Percentiles rank a stretch among this genome's conserved stretches.
These are phyloP conservation scores for Mimosa pudica DNA, from an alignment of 306 rosid genomes.

Conservation along the genomic window DNA sequence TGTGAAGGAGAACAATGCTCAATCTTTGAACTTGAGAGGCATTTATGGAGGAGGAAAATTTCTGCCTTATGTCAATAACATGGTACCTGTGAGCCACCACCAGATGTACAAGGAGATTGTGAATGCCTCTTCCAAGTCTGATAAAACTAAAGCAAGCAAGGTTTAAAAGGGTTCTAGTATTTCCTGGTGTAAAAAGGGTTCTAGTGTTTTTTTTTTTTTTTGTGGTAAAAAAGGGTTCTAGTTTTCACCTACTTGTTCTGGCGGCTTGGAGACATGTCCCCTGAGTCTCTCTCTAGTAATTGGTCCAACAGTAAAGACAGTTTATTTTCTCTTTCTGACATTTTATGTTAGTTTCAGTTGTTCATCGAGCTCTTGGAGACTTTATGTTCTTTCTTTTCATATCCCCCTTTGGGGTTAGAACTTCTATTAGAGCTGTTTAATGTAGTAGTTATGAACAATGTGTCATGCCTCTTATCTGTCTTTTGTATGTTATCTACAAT, in stretches of 20 bases:
- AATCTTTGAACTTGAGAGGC: not conserved
- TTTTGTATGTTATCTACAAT: not conserved
- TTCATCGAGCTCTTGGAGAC: not conserved
- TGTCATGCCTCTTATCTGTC: not conserved
- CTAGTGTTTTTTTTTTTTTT: not conserved
- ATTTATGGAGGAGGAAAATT: not conserved
- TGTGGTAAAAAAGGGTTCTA: not conserved
- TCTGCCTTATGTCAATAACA: conserved; percentile 49
- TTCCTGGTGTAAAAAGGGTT: not conserved
- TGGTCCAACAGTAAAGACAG: not conserved
- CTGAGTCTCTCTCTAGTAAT: not conserved
- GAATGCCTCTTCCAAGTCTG: not conserved
- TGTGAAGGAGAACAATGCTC: conserved; percentile 20
- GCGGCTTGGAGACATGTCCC: not conserved
- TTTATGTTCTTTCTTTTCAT: not conserved
- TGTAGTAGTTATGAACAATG: not conserved
- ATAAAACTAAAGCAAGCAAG: not conserved
- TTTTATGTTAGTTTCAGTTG: not conserved
- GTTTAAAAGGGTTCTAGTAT: not conserved
- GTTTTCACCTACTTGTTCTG: not conserved
- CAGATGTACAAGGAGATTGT: not conserved
- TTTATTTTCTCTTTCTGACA: not conserved
- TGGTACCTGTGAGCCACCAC: conserved; percentile 30
- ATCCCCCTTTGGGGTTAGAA: not conserved
- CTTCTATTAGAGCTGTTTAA: not conserved